phyloP scores from a whole-genome alignment of 169 alveolate genomes.

The Plasmodium coatneyi region DNA sequence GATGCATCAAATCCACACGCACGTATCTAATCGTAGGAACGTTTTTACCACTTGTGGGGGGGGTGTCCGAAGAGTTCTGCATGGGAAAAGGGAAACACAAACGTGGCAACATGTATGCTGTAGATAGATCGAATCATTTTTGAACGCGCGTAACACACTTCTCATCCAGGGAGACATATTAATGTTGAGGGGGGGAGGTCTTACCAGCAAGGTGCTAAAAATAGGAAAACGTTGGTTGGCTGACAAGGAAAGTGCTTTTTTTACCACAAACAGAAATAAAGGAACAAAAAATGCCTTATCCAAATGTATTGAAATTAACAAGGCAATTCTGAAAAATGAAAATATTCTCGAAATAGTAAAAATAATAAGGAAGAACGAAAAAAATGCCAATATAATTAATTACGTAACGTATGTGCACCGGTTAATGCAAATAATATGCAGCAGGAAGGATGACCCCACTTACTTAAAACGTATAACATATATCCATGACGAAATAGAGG shows the following conservation, averaged over 20 bases:
- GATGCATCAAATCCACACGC: neutral
- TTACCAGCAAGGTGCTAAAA: neutral
- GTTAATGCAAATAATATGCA: conserved; percentile 52
- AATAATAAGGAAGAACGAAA: conserved; percentile 39
- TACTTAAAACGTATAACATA: conserved; percentile 34
- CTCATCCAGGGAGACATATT: neutral
- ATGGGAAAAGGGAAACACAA: neutral
- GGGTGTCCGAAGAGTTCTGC: neutral
- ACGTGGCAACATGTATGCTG: neutral
- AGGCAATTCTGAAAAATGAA: conserved; percentile 41
- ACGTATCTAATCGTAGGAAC: neutral
- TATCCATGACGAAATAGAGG: conserved; percentile 53
- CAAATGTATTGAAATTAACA: conserved; percentile 42
- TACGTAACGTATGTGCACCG: conserved; percentile 58
- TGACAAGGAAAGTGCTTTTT: conserved; percentile 8
- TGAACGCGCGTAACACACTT: neutral
- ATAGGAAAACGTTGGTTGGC: neutral
- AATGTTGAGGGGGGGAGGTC: conserved; percentile 10
- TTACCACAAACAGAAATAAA: conserved; percentile 9
- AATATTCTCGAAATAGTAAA: conserved; percentile 46
- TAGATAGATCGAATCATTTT: neutral
- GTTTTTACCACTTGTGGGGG: neutral
- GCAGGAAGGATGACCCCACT: neutral
- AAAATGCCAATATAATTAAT: conserved; percentile 45
- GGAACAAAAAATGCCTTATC: conserved; percentile 1